These are phyloP conservation scores for Dendryphion nanum DNA, from an alignment of 2,329 filamentous ascomycete genomes.

Conservation along the genomic window DNA sequence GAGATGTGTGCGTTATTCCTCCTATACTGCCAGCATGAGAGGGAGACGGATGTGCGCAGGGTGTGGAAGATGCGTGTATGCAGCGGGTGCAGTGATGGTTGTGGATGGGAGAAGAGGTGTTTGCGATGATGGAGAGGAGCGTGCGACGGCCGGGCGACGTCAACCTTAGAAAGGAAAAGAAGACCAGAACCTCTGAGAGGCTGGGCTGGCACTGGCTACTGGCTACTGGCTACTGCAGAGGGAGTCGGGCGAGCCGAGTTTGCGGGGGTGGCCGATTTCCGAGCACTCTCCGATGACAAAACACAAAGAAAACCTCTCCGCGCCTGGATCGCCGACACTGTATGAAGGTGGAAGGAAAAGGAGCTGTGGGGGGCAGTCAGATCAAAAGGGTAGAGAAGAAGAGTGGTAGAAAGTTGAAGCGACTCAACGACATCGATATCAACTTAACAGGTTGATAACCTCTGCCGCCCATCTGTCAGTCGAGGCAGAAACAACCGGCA, in stretches of 20 bases:
- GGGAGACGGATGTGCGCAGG: too few species aligned
- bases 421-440: too few species aligned
- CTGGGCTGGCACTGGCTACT: background rate
- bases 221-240: background rate
- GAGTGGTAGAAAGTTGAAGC: background rate
- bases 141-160: background rate
- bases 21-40: too few species aligned
- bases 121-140: background rate
- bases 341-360: constrained; percentile 1
- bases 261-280: constrained; percentile 4
- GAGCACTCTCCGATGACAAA: constrained; percentile 1
- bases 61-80: too few species aligned
- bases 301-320: constrained; percentile 1
- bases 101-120: background rate
- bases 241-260: constrained; percentile 1
- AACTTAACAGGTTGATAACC: too few species aligned
- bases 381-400: background rate
- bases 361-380: background rate
- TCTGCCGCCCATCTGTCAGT: too few species aligned
- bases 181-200: constrained; percentile 1
- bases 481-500: too few species aligned
- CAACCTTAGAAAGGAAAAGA: background rate
- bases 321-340: constrained; percentile 1
- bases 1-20: constrained; percentile 7
- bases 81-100: background rate